Conservation (phyloP, 305 asterid genomes). For the Ilex paraguariensis region DNA sequence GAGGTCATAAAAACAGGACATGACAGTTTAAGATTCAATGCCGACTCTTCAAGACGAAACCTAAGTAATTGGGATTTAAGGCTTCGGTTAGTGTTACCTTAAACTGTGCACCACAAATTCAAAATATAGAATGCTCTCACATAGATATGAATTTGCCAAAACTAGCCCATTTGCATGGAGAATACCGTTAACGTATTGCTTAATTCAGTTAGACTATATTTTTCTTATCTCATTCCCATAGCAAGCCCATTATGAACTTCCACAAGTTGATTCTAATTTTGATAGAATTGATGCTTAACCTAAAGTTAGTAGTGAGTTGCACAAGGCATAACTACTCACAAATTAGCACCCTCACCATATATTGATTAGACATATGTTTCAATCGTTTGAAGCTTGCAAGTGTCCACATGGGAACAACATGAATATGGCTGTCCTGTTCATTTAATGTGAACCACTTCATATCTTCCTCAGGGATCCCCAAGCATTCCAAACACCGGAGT, state of each 20-base stretch:
- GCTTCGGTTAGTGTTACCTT: too few species aligned
- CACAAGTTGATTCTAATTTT: neutral
- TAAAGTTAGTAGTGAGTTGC: neutral
- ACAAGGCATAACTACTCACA: neutral
- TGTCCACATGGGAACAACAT: constrained; percentile 95
- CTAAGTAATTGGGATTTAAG: too few species aligned
- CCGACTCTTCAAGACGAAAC: too few species aligned
- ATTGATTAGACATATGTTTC: constrained; percentile 60
- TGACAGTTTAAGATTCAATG: too few species aligned
- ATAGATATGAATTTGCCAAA: too few species aligned
- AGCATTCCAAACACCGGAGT: constrained; percentile 74
- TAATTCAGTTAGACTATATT: too few species aligned
- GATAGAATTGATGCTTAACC: neutral
- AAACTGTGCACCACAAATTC: too few species aligned
- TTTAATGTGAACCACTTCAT: constrained; percentile 77
- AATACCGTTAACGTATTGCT: too few species aligned
- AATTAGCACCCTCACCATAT: constrained; percentile 41
- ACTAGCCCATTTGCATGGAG: too few species aligned
- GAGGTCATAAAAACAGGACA: too few species aligned
- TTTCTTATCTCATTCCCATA: too few species aligned
- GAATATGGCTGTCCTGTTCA: constrained; percentile 89
- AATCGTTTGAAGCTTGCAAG: constrained; percentile 84
- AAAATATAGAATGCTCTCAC: too few species aligned
- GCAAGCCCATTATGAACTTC: neutral
- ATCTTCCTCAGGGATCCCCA: constrained; percentile 61